Percentiles rank a stretch among this genome's conserved stretches.
phyloP scores from a whole-genome alignment of 352 stramenopile species.

The Aphanomyces euteiches region DNA sequence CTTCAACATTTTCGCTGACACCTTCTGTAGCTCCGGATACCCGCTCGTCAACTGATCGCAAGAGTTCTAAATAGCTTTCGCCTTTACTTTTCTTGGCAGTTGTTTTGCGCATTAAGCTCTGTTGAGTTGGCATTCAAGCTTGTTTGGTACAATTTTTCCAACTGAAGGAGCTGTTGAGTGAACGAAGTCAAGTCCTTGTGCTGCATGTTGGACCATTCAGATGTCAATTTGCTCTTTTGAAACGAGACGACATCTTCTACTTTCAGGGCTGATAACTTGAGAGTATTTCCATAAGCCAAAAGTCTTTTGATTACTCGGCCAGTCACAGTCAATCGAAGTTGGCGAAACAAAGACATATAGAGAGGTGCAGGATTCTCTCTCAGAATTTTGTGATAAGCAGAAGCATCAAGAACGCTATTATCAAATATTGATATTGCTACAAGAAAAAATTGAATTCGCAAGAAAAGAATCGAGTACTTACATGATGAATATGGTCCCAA shows the following conservation, averaged over 20 bases:
- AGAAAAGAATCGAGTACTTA: not conserved
- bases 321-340: conserved; percentile 24
- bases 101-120: not conserved
- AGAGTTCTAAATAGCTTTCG: conserved; percentile 26
- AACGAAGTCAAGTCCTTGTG: conserved; percentile 22
- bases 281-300: conserved; percentile 8
- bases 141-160: conserved; percentile 26
- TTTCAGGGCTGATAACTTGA: conserved; percentile 7
- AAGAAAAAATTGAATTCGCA: conserved; percentile 2
- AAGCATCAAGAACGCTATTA: not conserved
- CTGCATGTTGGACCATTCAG: conserved; percentile 20
- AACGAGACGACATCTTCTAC: conserved; percentile 25
- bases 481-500: conserved; percentile 54
- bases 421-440: conserved; percentile 11
- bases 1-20: conserved; percentile 26
- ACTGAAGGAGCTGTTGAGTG: conserved; percentile 26
- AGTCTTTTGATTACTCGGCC: conserved; percentile 8
- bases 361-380: conserved; percentile 54
- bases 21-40: conserved; percentile 22
- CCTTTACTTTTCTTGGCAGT: conserved; percentile 23
- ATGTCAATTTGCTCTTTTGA: conserved; percentile 18
- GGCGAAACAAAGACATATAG: conserved; percentile 52
- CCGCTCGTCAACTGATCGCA: conserved; percentile 25
- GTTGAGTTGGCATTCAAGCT: not conserved
- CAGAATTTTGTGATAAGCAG: conserved; percentile 45